These are phyloP conservation scores for Gamarada debralockiae DNA, from an alignment of 495 filamentous ascomycete species.

Conservation along the genomic window DNA sequence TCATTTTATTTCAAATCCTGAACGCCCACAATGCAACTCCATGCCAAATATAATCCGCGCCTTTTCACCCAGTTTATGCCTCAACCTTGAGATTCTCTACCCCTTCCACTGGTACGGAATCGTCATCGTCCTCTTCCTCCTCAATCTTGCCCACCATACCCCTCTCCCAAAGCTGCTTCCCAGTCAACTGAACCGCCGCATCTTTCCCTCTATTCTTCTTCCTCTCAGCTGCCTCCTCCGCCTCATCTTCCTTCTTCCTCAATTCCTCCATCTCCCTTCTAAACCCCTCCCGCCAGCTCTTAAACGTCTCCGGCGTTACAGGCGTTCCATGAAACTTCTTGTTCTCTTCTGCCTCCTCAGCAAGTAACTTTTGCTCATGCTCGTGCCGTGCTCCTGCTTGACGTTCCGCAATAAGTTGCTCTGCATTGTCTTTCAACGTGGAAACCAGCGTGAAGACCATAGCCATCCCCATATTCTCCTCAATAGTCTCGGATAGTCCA, in stretches of 20 bases:
- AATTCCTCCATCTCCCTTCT: constrained; percentile 72
- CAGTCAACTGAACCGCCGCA: constrained; percentile 58
- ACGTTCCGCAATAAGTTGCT: constrained; percentile 71
- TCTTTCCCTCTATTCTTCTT: constrained; percentile 70
- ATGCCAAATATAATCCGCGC: constrained; percentile 13
- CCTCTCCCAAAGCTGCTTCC: constrained; percentile 79
- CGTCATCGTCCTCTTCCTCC: constrained; percentile 64
- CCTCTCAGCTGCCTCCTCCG: constrained; percentile 69
- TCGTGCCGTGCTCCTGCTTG: constrained; percentile 54
- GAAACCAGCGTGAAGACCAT: constrained; percentile 94
- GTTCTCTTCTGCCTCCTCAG: constrained; percentile 88
- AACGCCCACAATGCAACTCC: constrained; percentile 24
- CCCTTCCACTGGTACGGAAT: constrained; percentile 48
- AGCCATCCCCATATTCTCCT: constrained; percentile 93
- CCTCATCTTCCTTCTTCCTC: constrained; percentile 57
- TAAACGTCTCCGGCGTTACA: constrained; percentile 80
- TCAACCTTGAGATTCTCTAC: constrained; percentile 68
- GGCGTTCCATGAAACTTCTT: constrained; percentile 90
- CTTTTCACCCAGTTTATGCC: constrained; percentile 31
- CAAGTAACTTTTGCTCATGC: constrained; percentile 61
- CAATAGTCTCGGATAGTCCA: constrained; percentile 63
- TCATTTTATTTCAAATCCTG: neutral
- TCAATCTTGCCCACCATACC: constrained; percentile 72
- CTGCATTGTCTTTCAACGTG: constrained; percentile 81
- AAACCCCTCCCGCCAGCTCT: constrained; percentile 78